phyloP scores from a whole-genome alignment of 495 filamentous ascomycete genomes.

The Opeltia flavorubescens region DNA sequence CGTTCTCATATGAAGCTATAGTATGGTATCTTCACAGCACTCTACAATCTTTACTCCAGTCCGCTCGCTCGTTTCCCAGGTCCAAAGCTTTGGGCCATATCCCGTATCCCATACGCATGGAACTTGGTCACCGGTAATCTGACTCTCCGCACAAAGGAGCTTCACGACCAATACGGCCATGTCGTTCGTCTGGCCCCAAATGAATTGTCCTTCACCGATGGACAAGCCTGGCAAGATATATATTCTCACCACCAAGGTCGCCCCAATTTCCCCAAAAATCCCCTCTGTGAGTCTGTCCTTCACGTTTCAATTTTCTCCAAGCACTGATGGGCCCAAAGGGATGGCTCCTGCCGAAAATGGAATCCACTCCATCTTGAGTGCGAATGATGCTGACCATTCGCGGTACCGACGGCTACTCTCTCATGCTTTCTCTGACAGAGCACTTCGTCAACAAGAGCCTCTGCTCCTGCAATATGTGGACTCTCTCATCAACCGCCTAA shows the following conservation, averaged over 20 bases:
- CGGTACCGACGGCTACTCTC: constrained; percentile 30
- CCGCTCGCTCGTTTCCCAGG: constrained; percentile 28
- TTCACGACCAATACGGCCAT: constrained; percentile 38
- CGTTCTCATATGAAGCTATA: background rate
- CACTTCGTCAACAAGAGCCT: constrained; percentile 32
- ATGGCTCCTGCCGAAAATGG: constrained; percentile 18
- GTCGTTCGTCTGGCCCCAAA: constrained; percentile 41
- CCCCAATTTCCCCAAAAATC: constrained; percentile 22
- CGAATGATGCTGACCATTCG: constrained; percentile 30
- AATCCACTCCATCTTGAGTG: constrained; percentile 19
- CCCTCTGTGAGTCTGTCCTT: constrained; percentile 7
- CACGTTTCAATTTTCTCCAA: background rate
- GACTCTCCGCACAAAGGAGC: constrained; percentile 20
- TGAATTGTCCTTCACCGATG: constrained; percentile 34
- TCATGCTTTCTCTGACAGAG: constrained; percentile 36
- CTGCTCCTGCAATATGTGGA: constrained; percentile 29
- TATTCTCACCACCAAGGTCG: constrained; percentile 33
- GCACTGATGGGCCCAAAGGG: background rate
- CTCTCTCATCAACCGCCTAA: constrained; percentile 17
- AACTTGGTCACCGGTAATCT: constrained; percentile 8
- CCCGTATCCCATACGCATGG: constrained; percentile 13
- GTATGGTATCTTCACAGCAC: constrained; percentile 5
- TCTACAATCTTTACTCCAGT: constrained; percentile 19
- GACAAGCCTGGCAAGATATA: constrained; percentile 44
- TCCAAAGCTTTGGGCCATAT: constrained; percentile 13